Evolutionary conservation across 768 basidiomycete species (phyloP), one percentile per base, ranked within the genome.

Genomic region (Gloeostereum incarnatum): DNA sequence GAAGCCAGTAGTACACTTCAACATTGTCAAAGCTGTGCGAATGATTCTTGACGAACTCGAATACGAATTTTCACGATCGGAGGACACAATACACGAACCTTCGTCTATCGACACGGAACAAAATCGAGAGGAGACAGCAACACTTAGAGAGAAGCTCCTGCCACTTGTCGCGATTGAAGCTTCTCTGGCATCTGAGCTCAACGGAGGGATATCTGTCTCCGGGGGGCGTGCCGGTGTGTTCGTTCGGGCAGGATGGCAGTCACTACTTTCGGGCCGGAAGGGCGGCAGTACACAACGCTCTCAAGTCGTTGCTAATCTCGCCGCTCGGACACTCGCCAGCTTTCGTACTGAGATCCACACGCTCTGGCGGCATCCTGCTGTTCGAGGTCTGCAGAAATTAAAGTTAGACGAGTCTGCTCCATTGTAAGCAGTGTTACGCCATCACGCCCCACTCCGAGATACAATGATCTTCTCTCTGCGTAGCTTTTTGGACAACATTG

Each of bases 1-100:
- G 87, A 71, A 75, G 14, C 76, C 82, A 3, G 77, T 88, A 21
- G 78, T 90, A 21, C 86, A 84, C 59, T 80, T 84, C 64, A 90
- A 90, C 60, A 67, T 89, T 46, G 73, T 90, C 66, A 81, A 78
- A 52, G 85, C 83, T 35, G 62, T 88, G 14, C 77, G 80, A 20
- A 78, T 75, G 60, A 78, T 84, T 33, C 68, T 89, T 36, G 73
- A 78, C 41, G 81, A 84, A 47, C 62, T 87, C 6, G 81, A 85
- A 46, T 63, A 62, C 45, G 74, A 78, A 47, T 66, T 74, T 46
- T 50, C 62, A 27, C 53, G 48, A 24, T 40, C 45, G 25, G 37
- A 52, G 25, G 40, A 47, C 18, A 47, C 56, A 52, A 41, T 49
- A 16, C 39, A 53, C 34, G 33, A 45, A 41, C 20, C 7, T 20